Evolutionary conservation across 306 rosid species (phyloP), one percentile per base, ranked within the genome.

Genomic region (Fragaria ananassa): DNA sequence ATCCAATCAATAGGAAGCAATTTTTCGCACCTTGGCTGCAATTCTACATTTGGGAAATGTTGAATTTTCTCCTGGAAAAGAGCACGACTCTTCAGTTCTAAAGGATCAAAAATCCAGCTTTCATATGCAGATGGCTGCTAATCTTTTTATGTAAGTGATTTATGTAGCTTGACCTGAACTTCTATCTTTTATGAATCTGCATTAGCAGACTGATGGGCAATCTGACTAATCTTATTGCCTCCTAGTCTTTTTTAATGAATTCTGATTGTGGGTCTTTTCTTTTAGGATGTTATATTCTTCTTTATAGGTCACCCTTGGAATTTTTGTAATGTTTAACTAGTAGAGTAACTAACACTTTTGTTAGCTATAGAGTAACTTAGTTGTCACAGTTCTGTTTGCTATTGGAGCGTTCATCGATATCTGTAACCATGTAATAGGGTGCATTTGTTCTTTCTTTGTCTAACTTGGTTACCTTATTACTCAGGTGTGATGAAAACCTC

Each of bases 51-150:
- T 95, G 78, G 99, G 99, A 41, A 95, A 95, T 68, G 25, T 95
- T 85, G 97, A 95, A 45, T 95, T 95, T 89, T 95, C 91, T 85
- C 97, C 99, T 74, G 97, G 97, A 76, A 92, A 88, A 80, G 99
- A 95, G 86, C 88, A 95, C 2, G 99, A 95, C 83, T 95, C 97
- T 8, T 95, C 97, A 8, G 84, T 65, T 51, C 47, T 91, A 70
- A 92, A 87, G 83, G 97, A 95, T 83, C 86, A 92, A 70, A 92
- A 89, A 51, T 90, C 99, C 66, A 86, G 81, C 82, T 88, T 90
- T 79, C 97, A 92, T 82, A 66, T 86, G 85, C 88, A 79, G 81
- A 87, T 87, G 96, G 92, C 89, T 72, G 95, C 99, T 66, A 81
- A 83, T 82, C 97, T 92, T 80, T 88, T 95, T 85, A 90, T 88